phyloP scores from a whole-genome alignment of 1,139 yeast species.

The Kurtzmaniella quercitrusa region DNA sequence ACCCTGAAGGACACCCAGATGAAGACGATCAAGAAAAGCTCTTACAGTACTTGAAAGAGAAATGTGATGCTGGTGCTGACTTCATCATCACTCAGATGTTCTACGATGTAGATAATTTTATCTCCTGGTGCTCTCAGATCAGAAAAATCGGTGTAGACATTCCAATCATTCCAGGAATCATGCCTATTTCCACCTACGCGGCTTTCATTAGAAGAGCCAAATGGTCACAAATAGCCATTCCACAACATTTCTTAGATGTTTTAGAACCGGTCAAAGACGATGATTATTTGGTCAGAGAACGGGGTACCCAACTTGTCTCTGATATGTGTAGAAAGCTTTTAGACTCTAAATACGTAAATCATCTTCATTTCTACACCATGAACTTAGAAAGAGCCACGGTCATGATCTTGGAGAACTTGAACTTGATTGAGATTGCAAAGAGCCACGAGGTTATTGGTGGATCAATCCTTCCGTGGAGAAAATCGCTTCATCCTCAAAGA shows the following conservation, averaged over 20 bases:
- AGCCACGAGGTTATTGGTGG: constrained; percentile 39
- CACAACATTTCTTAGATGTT: constrained; percentile 63
- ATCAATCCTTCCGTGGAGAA: constrained; percentile 76
- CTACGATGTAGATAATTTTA: constrained; percentile 83
- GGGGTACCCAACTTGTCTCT: constrained; percentile 78
- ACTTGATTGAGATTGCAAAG: constrained; percentile 46
- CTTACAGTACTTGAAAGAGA: constrained; percentile 70
- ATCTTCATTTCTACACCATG: constrained; percentile 95
- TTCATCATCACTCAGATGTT: constrained; percentile 91
- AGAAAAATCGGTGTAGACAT: constrained; percentile 72
- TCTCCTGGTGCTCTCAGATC: constrained; percentile 73
- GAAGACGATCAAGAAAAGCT: constrained; percentile 58
- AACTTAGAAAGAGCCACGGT: constrained; percentile 86
- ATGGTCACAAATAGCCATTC: constrained; percentile 86
- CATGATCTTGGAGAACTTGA: constrained; percentile 77
- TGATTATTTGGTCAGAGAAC: constrained; percentile 81
- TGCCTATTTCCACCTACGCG: constrained; percentile 95
- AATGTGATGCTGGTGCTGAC: constrained; percentile 89
- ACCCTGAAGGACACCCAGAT: constrained; percentile 81
- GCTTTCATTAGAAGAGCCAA: constrained; percentile 89
- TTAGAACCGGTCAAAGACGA: constrained; percentile 87
- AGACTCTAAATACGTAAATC: constrained; percentile 71
- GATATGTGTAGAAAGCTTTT: constrained; percentile 77
- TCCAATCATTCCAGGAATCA: constrained; percentile 95
- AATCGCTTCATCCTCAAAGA: constrained; percentile 78